Evolutionary conservation across 305 asterid genomes (phyloP).

Genomic region (Caryopteris hybrid): DNA sequence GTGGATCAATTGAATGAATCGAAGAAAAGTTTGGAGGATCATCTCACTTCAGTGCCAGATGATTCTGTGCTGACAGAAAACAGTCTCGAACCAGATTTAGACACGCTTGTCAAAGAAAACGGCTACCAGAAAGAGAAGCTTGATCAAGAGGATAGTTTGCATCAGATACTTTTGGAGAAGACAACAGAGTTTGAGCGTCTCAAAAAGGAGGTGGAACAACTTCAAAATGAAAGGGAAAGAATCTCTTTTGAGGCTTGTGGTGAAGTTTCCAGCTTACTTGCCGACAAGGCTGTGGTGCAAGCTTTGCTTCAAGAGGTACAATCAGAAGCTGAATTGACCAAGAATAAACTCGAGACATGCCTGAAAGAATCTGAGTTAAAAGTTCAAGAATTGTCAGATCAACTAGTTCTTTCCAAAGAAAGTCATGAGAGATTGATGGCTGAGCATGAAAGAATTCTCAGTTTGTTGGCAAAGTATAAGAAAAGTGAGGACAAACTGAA

Average conservation of each 20-base stretch:
- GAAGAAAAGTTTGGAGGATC: slow-evolving; percentile 44
- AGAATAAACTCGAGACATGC: slow-evolving; percentile 28
- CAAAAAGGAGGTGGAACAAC: slow-evolving; percentile 29
- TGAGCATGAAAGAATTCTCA: slow-evolving; percentile 49
- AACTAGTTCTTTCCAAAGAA: slow-evolving; percentile 36
- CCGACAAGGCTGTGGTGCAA: slow-evolving; percentile 43
- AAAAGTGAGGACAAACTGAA: slow-evolving; percentile 60
- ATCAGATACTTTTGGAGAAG: slow-evolving; percentile 30
- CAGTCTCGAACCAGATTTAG: slow-evolving; percentile 38
- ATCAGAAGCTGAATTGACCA: slow-evolving; percentile 27
- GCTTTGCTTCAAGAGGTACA: slow-evolving; percentile 41
- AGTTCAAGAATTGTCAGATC: slow-evolving; percentile 37
- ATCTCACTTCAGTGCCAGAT: slow-evolving; percentile 33
- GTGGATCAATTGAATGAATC: slow-evolving; percentile 38
- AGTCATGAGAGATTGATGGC: slow-evolving; percentile 30
- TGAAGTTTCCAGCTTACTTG: slow-evolving; percentile 39
- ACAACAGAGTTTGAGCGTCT: slow-evolving; percentile 34
- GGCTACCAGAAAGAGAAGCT: slow-evolving; percentile 36
- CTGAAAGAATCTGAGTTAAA: slow-evolving; percentile 34
- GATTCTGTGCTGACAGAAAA: slow-evolving; percentile 45
- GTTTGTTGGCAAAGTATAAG: slow-evolving; percentile 43
- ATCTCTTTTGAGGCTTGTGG: slow-evolving; percentile 30
- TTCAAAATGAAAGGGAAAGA: slow-evolving; percentile 37
- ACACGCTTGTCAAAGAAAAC: slow-evolving; percentile 44
- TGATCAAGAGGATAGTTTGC: slow-evolving; percentile 24